Evolutionary conservation across 441 rosid genomes (phyloP), one percentile per base, ranked within the genome.

Genomic region (Mallotus japonicus): DNA sequence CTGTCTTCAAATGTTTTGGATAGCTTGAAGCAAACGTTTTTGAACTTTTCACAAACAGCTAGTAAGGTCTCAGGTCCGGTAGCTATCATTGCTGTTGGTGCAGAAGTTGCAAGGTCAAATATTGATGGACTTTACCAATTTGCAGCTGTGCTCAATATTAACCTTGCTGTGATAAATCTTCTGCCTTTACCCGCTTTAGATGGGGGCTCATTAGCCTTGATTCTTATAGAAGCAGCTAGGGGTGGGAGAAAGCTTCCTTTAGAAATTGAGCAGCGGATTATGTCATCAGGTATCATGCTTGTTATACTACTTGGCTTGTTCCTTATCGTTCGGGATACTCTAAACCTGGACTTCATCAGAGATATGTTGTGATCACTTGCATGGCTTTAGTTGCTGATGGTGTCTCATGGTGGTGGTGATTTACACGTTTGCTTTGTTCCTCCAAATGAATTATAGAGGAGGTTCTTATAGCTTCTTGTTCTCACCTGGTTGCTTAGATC

Each of bases 1-100:
- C 89, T 95, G 32, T 73, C 95, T 24, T 85, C 62, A 42, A 92
- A 90, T 79, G 96, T 95, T 24, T 67, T 92, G 69, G 97, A 95
- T 73, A 84, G 97, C 79, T 83, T 95, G 71, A 95, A 87, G 65
- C 97, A 95, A 73, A 92, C 95, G 2, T 87, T 95, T 64, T 65
- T 88, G 12, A 95, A 92, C 86, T 95, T 95, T 81, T 92, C 99
- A 0, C 93, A 95, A 75, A 76, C 96, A 8, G 97, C 99, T 4
- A 84, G 97, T 82, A 88, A 91, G 79, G 92, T 95, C 40, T 87
- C 99, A 0, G 99, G 99, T 78, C 99, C 99, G 0, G 95, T 92
- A 3, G 99, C 99, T 3, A 95, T 95, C 46, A 95, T 95, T 58
- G 97, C 97, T 47, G 99, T 95, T 17, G 99, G 99, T 57, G 97